Evolutionary conservation across 2,329 filamentous ascomycete genomes (phyloP).

Genomic region (Leptoxyphium fumago): DNA sequence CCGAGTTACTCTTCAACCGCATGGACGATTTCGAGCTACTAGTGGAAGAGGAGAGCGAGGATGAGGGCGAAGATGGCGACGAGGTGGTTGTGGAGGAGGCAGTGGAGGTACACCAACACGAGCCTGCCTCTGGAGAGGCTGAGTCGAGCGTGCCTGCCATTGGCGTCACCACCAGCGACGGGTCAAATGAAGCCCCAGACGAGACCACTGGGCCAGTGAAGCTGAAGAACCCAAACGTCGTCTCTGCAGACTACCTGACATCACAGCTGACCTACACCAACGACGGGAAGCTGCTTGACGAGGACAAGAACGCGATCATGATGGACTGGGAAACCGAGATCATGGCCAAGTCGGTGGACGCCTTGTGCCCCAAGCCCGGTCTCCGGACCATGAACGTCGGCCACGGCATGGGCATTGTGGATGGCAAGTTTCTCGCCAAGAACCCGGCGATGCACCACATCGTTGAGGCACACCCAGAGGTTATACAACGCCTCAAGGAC

Average conservation of each 20-base stretch:
- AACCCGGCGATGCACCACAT: slow-evolving; percentile 33
- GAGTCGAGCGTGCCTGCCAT: slow-evolving; percentile 12
- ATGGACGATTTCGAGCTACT: slow-evolving; percentile 71
- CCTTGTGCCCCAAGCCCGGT: slow-evolving; percentile 23
- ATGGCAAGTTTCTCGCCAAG: slow-evolving; percentile 31
- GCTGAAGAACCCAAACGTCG: slow-evolving; percentile 23
- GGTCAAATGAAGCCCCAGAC: slow-evolving; percentile 9
- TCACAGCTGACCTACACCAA: slow-evolving; percentile 33
- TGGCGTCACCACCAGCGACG: slow-evolving; percentile 13
- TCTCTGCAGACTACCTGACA: slow-evolving; percentile 33
- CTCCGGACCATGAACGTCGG: slow-evolving; percentile 35
- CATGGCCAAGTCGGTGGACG: slow-evolving; percentile 32
- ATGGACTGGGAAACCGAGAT: slow-evolving; percentile 39
- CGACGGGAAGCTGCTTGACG: slow-evolving; percentile 32
- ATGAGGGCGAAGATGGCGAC: slow-evolving; percentile 30
- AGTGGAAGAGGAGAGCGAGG: slow-evolving; percentile 39
- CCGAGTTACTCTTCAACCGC: slow-evolving; percentile 71
- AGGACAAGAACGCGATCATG: slow-evolving; percentile 37
- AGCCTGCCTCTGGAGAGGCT: slow-evolving; percentile 2
- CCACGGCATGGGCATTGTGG: slow-evolving; percentile 38
- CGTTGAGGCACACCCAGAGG: slow-evolving; percentile 36
- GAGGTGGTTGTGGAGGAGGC: slow-evolving; percentile 4
- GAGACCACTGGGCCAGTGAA: slow-evolving; percentile 6
- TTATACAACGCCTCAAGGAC: slow-evolving; percentile 29
- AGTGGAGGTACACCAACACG: slow-evolving; percentile 3